These are phyloP conservation scores for Salix caprea DNA, from an alignment of 345 rosid species.

Conservation along the genomic window DNA sequence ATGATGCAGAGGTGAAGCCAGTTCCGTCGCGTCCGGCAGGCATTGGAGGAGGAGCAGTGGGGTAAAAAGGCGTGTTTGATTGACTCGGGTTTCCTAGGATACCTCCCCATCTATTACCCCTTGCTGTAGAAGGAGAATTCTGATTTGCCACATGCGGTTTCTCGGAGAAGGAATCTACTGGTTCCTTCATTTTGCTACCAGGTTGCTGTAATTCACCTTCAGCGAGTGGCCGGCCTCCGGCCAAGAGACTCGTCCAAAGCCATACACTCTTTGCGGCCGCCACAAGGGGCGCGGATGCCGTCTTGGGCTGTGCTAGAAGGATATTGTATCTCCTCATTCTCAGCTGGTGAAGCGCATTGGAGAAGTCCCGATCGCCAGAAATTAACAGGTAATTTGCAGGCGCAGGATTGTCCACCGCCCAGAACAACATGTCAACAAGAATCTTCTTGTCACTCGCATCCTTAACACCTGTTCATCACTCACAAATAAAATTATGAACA, in stretches of 20 bases:
- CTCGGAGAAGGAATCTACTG: conserved; percentile 7
- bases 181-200: conserved; percentile 27
- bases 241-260: conserved; percentile 74
- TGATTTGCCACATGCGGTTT: conserved; percentile 25
- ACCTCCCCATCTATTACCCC: conserved; percentile 18
- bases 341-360: conserved; percentile 86
- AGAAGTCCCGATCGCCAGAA: conserved; percentile 89
- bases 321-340: conserved; percentile 88
- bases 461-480: conserved; percentile 55
- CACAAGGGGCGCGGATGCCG: conserved; percentile 66
- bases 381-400: conserved; percentile 80
- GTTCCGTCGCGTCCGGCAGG: conserved; percentile 19
- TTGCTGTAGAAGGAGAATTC: conserved; percentile 13
- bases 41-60: conserved; percentile 7
- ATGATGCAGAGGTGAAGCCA: background rate
- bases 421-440: conserved; percentile 80
- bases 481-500: background rate
- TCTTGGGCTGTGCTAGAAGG: conserved; percentile 74
- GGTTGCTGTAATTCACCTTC: conserved; percentile 42
- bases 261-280: conserved; percentile 83
- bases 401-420: conserved; percentile 93
- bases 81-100: conserved; percentile 11
- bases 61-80: conserved; percentile 5
- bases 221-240: conserved; percentile 63
- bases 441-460: conserved; percentile 98